Evolutionary conservation across 2,329 filamentous ascomycete species (phyloP), one percentile per base, ranked within the genome.

Genomic region (Niveomyces coronatus): DNA sequence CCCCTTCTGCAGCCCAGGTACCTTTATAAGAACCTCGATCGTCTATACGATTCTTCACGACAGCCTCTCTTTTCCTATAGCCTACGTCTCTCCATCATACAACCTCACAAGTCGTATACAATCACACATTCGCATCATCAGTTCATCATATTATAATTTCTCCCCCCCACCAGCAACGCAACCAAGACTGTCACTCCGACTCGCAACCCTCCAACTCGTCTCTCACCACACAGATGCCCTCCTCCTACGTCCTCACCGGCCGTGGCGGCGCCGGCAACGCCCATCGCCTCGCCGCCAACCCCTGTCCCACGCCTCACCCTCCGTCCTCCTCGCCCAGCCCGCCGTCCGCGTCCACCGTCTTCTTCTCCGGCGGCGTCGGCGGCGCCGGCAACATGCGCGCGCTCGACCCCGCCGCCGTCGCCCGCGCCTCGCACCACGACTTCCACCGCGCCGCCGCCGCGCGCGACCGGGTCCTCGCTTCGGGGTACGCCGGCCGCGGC

Each of bases 401-500:
- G 53, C 67, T 68, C 60, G 63, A 63, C 37, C 61, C 61, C 2
- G 59, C 63, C 24, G 63, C 64, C n/a, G 61, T 71, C 42, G 56
- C 75, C 50, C 66, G 67, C 51, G 61, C 71, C 36, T 65, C 70
- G 40, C 68, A 71, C 40, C 56, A 75, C 40, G 60, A 63, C 37
- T 50, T 56, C 42, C 48, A 61, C 41, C 64, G 69, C 44, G 65
- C 68, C 34, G 61, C 57, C 45, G 46, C 67, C 49, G 47, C 61
- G 53, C 50, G 55, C 52, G 53, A 59, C 43, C 49, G 47, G 28
- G 60, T 63, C 39, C 52, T 63, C 40, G 65, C 69, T 53, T n/a
- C n/a, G n/a, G 82, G 79, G 61, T 70, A 78, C 58, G 70, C 70
- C 11, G 79, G 79, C 48, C 76, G 79, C 39, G 79, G 79, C 47